phyloP scores from a whole-genome alignment of 2,329 filamentous ascomycete species.

The Penicillium palitans region DNA sequence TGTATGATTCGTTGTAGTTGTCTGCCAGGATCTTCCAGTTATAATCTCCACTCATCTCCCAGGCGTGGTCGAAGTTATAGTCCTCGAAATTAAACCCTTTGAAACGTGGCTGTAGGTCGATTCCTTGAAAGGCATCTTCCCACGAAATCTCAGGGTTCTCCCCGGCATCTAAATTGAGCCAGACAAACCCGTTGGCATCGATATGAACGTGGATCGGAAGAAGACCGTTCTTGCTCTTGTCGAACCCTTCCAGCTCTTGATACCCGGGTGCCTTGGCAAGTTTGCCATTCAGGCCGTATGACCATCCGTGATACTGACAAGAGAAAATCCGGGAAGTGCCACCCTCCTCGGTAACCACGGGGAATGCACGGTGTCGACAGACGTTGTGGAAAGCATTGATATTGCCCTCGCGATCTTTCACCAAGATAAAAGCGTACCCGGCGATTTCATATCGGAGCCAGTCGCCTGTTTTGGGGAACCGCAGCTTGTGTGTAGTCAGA shows the following conservation, averaged over 20 bases:
- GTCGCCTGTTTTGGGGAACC: slow-evolving; percentile 56
- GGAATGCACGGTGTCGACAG: slow-evolving; percentile 28
- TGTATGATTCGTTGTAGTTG: slow-evolving; percentile 54
- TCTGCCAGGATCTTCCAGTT: slow-evolving; percentile 29
- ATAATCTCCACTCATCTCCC: slow-evolving; percentile 20
- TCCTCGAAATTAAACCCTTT: slow-evolving; percentile 17
- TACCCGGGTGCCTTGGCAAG: slow-evolving; percentile 27
- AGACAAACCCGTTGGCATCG: slow-evolving; percentile 25
- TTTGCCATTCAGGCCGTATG: slow-evolving; percentile 27
- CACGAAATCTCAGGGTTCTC: slow-evolving; percentile 20
- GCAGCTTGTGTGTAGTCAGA: slow-evolving; percentile 41
- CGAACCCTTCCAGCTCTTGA: slow-evolving; percentile 24
- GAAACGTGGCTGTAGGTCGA: slow-evolving; percentile 19
- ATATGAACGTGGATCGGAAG: slow-evolving; percentile 24
- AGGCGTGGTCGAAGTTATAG: slow-evolving; percentile 23
- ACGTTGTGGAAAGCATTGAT: slow-evolving; percentile 45
- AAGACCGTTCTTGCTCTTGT: slow-evolving; percentile 28
- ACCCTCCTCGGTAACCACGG: slow-evolving; percentile 23
- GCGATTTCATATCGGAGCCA: slow-evolving; percentile 58
- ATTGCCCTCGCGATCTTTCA: slow-evolving; percentile 51
- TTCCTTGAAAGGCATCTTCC: slow-evolving; percentile 20
- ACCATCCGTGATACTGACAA: slow-evolving; percentile 30
- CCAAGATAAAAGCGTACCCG: slow-evolving; percentile 58
- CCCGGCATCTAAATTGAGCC: slow-evolving; percentile 24
- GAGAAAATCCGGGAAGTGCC: slow-evolving; percentile 25